A percentile compares a stretch with the other conserved stretches of the same genome.
Conservation (phyloP, 345 rosid genomes). For the Boechera retrofracta region DNA sequence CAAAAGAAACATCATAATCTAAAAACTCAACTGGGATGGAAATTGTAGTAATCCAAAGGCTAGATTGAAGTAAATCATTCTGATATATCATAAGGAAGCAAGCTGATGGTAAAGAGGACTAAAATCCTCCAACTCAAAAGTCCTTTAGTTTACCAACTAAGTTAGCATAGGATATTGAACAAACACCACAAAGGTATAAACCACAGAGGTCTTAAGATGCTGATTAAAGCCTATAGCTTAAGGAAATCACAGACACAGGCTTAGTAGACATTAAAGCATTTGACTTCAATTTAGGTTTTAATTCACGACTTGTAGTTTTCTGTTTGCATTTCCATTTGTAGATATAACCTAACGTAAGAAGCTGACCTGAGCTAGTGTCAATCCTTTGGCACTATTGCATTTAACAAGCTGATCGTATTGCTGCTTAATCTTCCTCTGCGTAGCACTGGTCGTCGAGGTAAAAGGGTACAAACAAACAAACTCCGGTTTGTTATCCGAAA, state of each 20-base stretch:
- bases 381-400: slow-evolving; percentile 66
- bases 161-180: slow-evolving; percentile 4
- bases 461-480: slow-evolving; percentile 79
- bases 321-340: neutral
- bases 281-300: neutral
- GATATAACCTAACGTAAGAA: neutral
- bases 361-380: slow-evolving; percentile 81
- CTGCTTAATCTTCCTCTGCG: slow-evolving; percentile 94
- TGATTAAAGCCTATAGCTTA: slow-evolving; percentile 4
- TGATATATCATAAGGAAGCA: slow-evolving; percentile 19
- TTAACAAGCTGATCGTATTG: slow-evolving; percentile 81
- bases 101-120: slow-evolving; percentile 11
- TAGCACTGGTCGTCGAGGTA: slow-evolving; percentile 82
- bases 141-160: slow-evolving; percentile 11
- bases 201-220: neutral
- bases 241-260: slow-evolving; percentile 20
- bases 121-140: neutral
- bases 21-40: neutral
- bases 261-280: neutral
- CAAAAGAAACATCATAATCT: slow-evolving; percentile 27
- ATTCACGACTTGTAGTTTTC: neutral
- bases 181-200: neutral
- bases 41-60: slow-evolving; percentile 1
- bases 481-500: slow-evolving; percentile 56
- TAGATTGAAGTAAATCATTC: slow-evolving; percentile 9